Evolutionary conservation across 495 filamentous ascomycete genomes (phyloP), one percentile per base, ranked within the genome.

Genomic region (Neurospora terricola): DNA sequence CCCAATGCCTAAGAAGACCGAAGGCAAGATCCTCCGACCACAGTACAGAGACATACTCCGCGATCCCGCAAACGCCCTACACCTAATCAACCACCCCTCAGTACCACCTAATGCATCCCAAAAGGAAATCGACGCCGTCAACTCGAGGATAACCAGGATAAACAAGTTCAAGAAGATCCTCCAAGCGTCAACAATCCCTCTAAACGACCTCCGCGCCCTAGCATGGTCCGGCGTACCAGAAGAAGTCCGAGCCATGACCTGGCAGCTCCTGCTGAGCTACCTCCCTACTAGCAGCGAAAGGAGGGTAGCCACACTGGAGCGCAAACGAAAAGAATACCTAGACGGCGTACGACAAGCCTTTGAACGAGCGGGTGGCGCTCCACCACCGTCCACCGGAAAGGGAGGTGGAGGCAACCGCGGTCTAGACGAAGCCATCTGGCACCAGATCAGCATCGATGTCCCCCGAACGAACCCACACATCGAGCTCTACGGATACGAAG

Each of bases 371-470:
- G 79, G 82, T 21, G 70, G 73, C 4, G 54, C 54, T 62, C 54
- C 54, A 62, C 71, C 69, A 74, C 78, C 80, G 37, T 74, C 76
- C 27, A 81, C 76, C 27, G 80, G 83, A 10, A 69, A 40, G 23
- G 82, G 83, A 7, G 76, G 80, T 37, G 43, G 54, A 9, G 78
- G 77, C 39, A 72, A 12, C 84, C 37, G 94, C 77, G 96, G 96
- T 9, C 85, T 99, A 30, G 96, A 98, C 77, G 95, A 99, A 82
- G 91, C 92, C 30, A 90, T 99, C 70, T 99, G 96, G 96, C 96
- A 99, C 81, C 96, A 99, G 77, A 98, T 99, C 80, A 97, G 93
- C 76, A 99, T 99, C 78, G 96, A 99, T 80, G 96, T 99, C 27
- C 96, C 96, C 9, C 91, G 96, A 59, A 99, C 96, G 11, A 98